A percentile compares a stretch with the other conserved stretches of the same genome.
These are phyloP conservation scores for Zygoascus bituminiphila DNA, from an alignment of 805 yeast genomes.

Conservation along the genomic window DNA sequence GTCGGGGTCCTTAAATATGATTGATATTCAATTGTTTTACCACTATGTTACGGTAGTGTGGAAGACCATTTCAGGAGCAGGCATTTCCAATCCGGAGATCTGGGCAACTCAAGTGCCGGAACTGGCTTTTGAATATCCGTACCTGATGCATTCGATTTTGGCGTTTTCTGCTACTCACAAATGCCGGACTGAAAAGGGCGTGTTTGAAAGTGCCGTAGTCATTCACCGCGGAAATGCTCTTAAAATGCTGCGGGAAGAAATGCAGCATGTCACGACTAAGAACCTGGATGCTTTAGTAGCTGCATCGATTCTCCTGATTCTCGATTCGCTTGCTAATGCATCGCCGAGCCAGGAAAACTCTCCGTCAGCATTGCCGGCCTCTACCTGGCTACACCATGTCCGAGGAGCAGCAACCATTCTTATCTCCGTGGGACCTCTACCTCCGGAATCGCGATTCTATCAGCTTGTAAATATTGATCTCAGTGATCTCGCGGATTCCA, in stretches of 20 bases:
- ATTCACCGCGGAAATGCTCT: constrained; percentile 80
- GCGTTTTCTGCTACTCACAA: constrained; percentile 92
- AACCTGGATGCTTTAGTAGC: constrained; percentile 87
- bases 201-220: constrained; percentile 26
- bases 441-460: constrained; percentile 56
- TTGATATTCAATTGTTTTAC: constrained; percentile 75
- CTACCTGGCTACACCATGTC: constrained; percentile 96
- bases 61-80: constrained; percentile 82
- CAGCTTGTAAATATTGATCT: constrained; percentile 76
- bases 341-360: constrained; percentile 31
- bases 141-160: constrained; percentile 82
- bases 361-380: constrained; percentile 65
- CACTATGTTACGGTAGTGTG: constrained; percentile 83
- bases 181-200: constrained; percentile 68
- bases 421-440: constrained; percentile 93
- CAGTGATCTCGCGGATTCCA: constrained; percentile 71
- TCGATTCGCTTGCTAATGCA: constrained; percentile 89
- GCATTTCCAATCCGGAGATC: constrained; percentile 74
- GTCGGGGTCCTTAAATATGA: constrained; percentile 43
- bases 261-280: constrained; percentile 68
- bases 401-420: constrained; percentile 94
- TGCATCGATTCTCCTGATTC: constrained; percentile 75
- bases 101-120: constrained; percentile 87
- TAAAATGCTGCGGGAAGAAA: constrained; percentile 73
- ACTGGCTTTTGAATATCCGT: constrained; percentile 80